A percentile compares a stretch with the other conserved stretches of the same genome.
These are phyloP conservation scores for Globisporangium paddicum DNA, from an alignment of 352 stramenopile genomes.

Conservation along the genomic window DNA sequence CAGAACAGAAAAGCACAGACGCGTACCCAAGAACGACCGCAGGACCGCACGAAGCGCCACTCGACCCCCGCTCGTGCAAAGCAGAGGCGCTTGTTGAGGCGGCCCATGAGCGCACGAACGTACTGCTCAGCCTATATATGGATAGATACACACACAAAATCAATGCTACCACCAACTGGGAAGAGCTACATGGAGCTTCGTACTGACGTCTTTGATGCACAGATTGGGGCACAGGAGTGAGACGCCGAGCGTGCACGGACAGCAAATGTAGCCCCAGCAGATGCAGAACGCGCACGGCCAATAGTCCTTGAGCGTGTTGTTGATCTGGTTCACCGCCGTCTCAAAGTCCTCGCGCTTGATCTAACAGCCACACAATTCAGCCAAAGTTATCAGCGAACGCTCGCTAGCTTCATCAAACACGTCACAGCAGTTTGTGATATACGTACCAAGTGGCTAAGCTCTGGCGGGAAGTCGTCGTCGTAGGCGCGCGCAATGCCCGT, in stretches of 20 bases:
- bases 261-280: slow-evolving; percentile 63
- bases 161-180: no score
- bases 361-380: slow-evolving; percentile 17
- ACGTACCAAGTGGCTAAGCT: slow-evolving; percentile 47
- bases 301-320: slow-evolving; percentile 82
- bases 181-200: background rate
- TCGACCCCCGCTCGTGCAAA: slow-evolving; percentile 52
- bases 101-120: slow-evolving; percentile 41
- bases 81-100: slow-evolving; percentile 61
- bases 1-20: background rate
- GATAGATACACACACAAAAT: no score
- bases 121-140: slow-evolving; percentile 59
- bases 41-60: slow-evolving; percentile 54
- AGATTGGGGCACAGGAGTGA: slow-evolving; percentile 69
- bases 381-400: background rate
- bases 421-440: no score
- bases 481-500: slow-evolving; percentile 66
- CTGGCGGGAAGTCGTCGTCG: slow-evolving; percentile 62
- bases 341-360: slow-evolving; percentile 58
- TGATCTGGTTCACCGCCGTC: slow-evolving; percentile 78
- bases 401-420: background rate
- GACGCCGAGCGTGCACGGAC: slow-evolving; percentile 54
- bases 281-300: slow-evolving; percentile 76
- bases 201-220: slow-evolving; percentile 66
- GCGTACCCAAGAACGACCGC: slow-evolving; percentile 52